phyloP scores from a whole-genome alignment of 257 asterid species.

The Rehmannia glutinosa region DNA sequence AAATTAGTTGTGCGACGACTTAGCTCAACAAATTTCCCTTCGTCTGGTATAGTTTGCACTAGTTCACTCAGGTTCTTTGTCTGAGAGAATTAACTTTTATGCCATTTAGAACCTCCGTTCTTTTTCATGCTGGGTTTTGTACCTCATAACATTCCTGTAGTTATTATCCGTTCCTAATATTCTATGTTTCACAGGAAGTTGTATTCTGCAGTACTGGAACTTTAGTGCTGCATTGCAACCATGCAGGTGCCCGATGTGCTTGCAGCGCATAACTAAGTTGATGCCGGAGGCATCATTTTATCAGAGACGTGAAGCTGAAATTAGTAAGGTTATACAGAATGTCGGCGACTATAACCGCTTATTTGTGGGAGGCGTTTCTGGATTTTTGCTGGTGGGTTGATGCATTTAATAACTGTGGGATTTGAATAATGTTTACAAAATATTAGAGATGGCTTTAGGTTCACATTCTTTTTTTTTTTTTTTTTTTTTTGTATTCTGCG shows the following conservation, averaged over 20 bases:
- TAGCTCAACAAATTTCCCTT: not conserved
- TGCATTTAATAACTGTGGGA: constrained; percentile 5
- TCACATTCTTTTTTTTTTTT: not conserved
- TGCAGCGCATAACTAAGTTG: constrained; percentile 46
- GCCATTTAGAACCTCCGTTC: not conserved
- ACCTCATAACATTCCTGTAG: not conserved
- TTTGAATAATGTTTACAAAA: not conserved
- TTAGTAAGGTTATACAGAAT: constrained; percentile 38
- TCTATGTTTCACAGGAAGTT: constrained; percentile 46
- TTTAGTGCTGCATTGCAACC: constrained; percentile 59
- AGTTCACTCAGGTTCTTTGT: not conserved
- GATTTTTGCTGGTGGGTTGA: constrained; percentile 55
- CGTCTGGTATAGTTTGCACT: not conserved
- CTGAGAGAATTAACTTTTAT: not conserved
- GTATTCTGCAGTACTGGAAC: constrained; percentile 82
- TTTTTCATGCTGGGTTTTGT: not conserved
- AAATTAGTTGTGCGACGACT: not conserved
- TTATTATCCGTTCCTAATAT: not conserved
- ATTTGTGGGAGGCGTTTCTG: constrained; percentile 61
- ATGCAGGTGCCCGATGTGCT: constrained; percentile 90
- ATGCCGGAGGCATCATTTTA: constrained; percentile 59
- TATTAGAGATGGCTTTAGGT: not conserved
- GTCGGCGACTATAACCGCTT: constrained; percentile 65
- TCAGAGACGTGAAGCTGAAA: constrained; percentile 37
- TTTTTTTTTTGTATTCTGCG: too few relatives aligned